Percentiles rank a stretch among this genome's conserved stretches.
Conservation (phyloP, 805 yeast genomes). For the Yamadazyma insecticola region DNA sequence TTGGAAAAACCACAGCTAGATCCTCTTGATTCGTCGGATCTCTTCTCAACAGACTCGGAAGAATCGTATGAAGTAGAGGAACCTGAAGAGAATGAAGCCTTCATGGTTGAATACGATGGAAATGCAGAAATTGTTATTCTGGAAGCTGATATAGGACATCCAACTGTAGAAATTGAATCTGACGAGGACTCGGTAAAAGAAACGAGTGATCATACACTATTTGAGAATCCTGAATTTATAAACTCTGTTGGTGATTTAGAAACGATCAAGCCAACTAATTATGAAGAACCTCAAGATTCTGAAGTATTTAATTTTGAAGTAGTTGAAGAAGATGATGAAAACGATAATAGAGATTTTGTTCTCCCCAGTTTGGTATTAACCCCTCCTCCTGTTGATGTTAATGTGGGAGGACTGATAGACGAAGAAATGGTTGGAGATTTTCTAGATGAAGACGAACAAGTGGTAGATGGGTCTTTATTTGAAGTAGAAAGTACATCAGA, state of each 20-base stretch:
- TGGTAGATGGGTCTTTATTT: no score
- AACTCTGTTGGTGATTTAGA: not conserved
- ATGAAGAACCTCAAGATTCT: conserved; percentile 4
- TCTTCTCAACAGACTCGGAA: not conserved
- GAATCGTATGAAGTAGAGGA: not conserved
- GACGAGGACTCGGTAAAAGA: not conserved
- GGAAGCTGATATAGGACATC: conserved; percentile 3
- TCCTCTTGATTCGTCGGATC: not conserved
- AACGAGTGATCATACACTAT: not conserved
- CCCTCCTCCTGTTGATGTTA: no score
- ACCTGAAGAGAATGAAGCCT: conserved; percentile 1
- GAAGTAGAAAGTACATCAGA: no score
- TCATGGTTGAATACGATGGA: conserved; percentile 2
- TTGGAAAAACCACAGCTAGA: no score
- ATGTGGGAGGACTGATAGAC: no score
- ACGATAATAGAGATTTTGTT: not conserved
- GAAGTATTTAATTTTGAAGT: conserved; percentile 9
- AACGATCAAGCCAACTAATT: conserved; percentile 1
- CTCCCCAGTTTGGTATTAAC: not conserved
- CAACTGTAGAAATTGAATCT: conserved; percentile 4
- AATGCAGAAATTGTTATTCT: conserved; percentile 2
- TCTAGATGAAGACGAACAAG: not conserved
- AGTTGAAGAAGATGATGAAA: conserved; percentile 1
- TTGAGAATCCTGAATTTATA: not conserved
- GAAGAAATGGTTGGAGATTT: no score